Conservation (phyloP, 768 basidiomycete species). For the Harrya chromipes region DNA sequence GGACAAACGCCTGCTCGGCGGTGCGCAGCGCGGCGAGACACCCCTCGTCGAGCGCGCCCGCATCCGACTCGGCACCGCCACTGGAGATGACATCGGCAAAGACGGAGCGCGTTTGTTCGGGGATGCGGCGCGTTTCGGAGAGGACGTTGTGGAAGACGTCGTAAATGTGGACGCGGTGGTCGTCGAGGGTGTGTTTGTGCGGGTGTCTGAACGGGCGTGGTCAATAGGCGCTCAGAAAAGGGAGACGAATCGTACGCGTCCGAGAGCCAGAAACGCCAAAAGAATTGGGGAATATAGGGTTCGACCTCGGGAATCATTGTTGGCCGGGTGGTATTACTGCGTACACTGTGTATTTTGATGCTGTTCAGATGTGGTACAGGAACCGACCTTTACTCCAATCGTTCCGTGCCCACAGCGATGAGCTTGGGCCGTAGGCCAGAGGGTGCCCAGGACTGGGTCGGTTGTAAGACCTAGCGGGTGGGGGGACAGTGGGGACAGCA, state of each 20-base stretch:
- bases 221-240: neutral
- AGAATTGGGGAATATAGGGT: conserved; percentile 44
- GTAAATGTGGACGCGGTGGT: conserved; percentile 48
- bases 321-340: neutral
- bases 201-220: conserved; percentile 17
- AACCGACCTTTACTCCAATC: too few species aligned
- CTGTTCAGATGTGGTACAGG: neutral
- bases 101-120: conserved; percentile 33
- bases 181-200: conserved; percentile 30
- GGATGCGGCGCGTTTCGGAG: conserved; percentile 41
- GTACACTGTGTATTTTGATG: neutral
- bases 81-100: conserved; percentile 40
- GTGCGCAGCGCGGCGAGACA: conserved; percentile 36
- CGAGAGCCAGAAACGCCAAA: conserved; percentile 51
- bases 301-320: conserved; percentile 21
- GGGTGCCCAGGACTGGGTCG: neutral
- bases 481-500: neutral
- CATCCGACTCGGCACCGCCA: too few species aligned
- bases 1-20: conserved; percentile 43
- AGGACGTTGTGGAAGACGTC: conserved; percentile 52
- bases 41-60: conserved; percentile 32
- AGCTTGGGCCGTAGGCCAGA: neutral
- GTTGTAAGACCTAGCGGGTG: conserved; percentile 9
- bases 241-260: conserved; percentile 31
- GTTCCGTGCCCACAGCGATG: neutral